These are phyloP conservation scores for Exophiala alcalophila DNA, from an alignment of 2,329 filamentous ascomycete genomes.

Conservation along the genomic window DNA sequence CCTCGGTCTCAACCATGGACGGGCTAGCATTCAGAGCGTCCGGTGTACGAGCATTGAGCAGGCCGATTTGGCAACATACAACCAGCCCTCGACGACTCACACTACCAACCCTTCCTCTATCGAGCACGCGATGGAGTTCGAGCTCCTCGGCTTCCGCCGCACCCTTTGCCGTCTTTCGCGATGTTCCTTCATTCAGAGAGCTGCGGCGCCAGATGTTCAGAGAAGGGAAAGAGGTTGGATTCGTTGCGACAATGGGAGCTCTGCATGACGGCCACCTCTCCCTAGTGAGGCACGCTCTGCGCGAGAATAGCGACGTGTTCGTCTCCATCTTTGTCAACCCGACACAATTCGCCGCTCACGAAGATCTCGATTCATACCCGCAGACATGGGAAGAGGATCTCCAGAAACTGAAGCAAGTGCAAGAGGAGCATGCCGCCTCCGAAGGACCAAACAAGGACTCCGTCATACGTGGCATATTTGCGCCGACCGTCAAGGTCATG, in stretches of 20 bases:
- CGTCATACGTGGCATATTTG: constrained; percentile 74
- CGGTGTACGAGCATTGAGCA: neutral
- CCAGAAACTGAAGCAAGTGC: constrained; percentile 60
- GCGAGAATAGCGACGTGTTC: constrained; percentile 80
- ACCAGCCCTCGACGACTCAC: constrained; percentile 9
- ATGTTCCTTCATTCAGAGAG: constrained; percentile 67
- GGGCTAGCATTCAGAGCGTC: constrained; percentile 5
- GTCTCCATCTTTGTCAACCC: constrained; percentile 96
- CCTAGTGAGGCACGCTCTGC: constrained; percentile 77
- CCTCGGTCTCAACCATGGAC: constrained; percentile 12
- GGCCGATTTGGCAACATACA: constrained; percentile 4
- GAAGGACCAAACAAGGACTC: constrained; percentile 55
- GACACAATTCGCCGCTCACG: constrained; percentile 85
- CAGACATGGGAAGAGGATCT: constrained; percentile 82
- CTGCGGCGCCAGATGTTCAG: constrained; percentile 66
- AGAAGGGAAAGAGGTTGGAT: constrained; percentile 69
- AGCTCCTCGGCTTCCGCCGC: neutral
- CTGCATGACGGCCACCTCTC: constrained; percentile 89
- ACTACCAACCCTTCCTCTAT: neutral
- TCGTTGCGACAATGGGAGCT: constrained; percentile 97
- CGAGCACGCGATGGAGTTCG: constrained; percentile 2
- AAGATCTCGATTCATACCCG: constrained; percentile 86
- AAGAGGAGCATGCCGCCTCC: constrained; percentile 21
- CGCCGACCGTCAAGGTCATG: constrained; percentile 77
- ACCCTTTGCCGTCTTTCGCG: constrained; percentile 69